Conservation (phyloP, 2,329 filamentous ascomycete genomes). For the Colletotrichum limetticola region DNA sequence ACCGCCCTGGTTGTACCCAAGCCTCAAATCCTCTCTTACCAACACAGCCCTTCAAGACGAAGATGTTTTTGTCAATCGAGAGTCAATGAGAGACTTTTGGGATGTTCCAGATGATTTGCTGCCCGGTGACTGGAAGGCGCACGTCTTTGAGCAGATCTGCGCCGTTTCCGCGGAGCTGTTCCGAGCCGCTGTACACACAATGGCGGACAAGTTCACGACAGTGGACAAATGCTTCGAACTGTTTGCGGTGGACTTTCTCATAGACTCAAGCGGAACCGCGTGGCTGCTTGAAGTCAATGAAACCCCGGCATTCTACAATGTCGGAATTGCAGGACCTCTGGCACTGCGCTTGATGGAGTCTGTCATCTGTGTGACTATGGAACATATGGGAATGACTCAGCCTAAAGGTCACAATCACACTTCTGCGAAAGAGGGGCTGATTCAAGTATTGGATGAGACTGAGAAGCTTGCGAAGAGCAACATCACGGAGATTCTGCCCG, state of each 20-base stretch:
- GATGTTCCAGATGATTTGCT: conserved; percentile 42
- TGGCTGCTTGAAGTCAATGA: conserved; percentile 53
- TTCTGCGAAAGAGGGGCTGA: conserved; percentile 36
- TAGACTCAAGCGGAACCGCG: conserved; percentile 44
- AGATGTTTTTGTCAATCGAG: conserved; percentile 43
- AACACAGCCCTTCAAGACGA: conserved; percentile 51
- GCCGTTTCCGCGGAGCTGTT: conserved; percentile 47
- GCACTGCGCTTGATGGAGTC: conserved; percentile 49
- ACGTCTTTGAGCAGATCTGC: conserved; percentile 48
- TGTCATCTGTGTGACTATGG: conserved; percentile 45
- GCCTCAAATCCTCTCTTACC: conserved; percentile 47
- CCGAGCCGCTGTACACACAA: conserved; percentile 47
- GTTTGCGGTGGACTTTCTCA: conserved; percentile 49
- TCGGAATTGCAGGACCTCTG: conserved; percentile 46
- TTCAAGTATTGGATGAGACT: conserved; percentile 43
- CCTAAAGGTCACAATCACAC: conserved; percentile 29
- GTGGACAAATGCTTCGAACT: conserved; percentile 51
- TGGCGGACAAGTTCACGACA: conserved; percentile 51
- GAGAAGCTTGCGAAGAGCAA: conserved; percentile 42
- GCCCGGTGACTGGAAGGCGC: conserved; percentile 45
- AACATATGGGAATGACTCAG: conserved; percentile 44
- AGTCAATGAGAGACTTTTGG: conserved; percentile 51
- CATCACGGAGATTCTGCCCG: conserved; percentile 41
- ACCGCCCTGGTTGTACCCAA: conserved; percentile 49
- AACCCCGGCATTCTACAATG: conserved; percentile 50